A percentile compares a stretch with the other conserved stretches of the same genome.
Evolutionary conservation across 345 rosid species (phyloP).

Genomic region (Schrenkiella parvula): DNA sequence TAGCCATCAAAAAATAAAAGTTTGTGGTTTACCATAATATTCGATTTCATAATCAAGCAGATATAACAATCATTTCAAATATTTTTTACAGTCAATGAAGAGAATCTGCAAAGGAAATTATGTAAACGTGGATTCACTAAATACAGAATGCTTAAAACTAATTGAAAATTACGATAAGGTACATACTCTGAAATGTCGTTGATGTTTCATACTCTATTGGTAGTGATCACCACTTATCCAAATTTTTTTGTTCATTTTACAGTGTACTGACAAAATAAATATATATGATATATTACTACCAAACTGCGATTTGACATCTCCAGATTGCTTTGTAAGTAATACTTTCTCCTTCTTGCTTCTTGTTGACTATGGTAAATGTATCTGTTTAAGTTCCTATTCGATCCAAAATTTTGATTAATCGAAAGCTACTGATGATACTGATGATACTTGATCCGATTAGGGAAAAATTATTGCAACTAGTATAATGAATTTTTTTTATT

Average conservation of each 20-base stretch:
- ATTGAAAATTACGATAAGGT: neutral
- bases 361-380: too few relatives aligned
- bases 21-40: too few relatives aligned
- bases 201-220: neutral
- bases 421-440: too few relatives aligned
- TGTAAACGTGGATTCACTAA: neutral
- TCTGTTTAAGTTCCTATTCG: too few relatives aligned
- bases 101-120: constrained; percentile 5
- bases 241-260: neutral
- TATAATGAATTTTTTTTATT: too few relatives aligned
- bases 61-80: neutral
- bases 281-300: neutral
- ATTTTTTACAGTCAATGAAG: constrained; percentile 1
- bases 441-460: too few relatives aligned
- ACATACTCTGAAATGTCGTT: neutral
- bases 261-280: neutral
- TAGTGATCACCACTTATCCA: neutral
- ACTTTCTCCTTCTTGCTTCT: neutral
- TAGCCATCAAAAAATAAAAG: too few relatives aligned
- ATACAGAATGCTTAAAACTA: constrained; percentile 13
- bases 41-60: too few relatives aligned
- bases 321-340: constrained; percentile 17
- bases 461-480: too few relatives aligned
- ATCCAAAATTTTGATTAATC: too few relatives aligned
- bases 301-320: constrained; percentile 7